Conservation (phyloP, 768 basidiomycete genomes). For the Tremella fuciformis region DNA sequence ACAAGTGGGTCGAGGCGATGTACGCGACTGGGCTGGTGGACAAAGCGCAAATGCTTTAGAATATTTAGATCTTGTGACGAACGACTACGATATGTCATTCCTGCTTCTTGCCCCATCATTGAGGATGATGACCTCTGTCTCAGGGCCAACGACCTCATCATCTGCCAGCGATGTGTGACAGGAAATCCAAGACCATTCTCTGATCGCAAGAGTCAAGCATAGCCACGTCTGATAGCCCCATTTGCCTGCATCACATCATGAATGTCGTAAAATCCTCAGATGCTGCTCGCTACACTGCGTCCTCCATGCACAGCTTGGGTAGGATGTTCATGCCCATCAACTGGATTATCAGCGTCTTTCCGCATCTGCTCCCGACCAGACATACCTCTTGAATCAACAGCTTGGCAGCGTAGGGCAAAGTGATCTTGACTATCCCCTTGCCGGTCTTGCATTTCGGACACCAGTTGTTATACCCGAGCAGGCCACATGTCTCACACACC, state of each 20-base stretch:
- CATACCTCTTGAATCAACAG: constrained; percentile 53
- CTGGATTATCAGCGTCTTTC: constrained; percentile 54
- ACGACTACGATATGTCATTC: neutral
- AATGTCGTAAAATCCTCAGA: neutral
- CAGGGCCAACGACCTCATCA: neutral
- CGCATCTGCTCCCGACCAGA: neutral
- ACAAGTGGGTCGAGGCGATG: constrained; percentile 3
- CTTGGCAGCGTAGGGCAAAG: constrained; percentile 95
- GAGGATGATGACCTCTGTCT: neutral
- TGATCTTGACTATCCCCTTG: constrained; percentile 90
- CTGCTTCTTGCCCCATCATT: neutral
- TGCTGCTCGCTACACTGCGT: constrained; percentile 54
- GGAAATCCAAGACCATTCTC: too few relatives aligned
- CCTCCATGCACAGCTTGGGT: constrained; percentile 80
- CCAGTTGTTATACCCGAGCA: constrained; percentile 78
- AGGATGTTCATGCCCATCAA: constrained; percentile 97
- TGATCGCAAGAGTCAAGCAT: too few relatives aligned
- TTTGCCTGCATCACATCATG: too few relatives aligned
- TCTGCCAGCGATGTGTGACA: too few relatives aligned
- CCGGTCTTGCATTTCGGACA: constrained; percentile 98
- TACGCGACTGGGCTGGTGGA: neutral
- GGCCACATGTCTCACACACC: constrained; percentile 88
- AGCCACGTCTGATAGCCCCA: too few relatives aligned
- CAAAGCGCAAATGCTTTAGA: neutral
- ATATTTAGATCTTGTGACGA: neutral